These are phyloP conservation scores for Lizonia empirigonia DNA, from an alignment of 2,329 filamentous ascomycete genomes.

Conservation along the genomic window DNA sequence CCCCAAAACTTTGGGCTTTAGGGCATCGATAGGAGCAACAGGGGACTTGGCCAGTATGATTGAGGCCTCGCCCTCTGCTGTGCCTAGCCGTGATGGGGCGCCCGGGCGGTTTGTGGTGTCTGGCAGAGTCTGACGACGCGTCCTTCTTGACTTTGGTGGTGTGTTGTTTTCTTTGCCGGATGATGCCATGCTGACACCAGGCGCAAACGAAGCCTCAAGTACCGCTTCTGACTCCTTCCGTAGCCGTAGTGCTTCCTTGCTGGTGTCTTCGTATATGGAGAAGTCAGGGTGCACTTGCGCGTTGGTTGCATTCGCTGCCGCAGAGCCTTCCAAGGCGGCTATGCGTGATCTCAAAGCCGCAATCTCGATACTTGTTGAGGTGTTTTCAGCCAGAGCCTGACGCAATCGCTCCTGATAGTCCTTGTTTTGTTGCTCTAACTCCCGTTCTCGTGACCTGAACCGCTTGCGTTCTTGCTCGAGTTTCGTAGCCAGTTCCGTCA, in stretches of 20 bases:
- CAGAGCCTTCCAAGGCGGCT: slow-evolving; percentile 35
- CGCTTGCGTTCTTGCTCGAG: slow-evolving; percentile 72
- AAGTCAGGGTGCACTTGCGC: slow-evolving; percentile 31
- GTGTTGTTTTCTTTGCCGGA: slow-evolving; percentile 41
- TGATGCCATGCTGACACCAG: slow-evolving; percentile 21
- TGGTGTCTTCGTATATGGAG: slow-evolving; percentile 40
- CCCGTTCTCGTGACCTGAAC: slow-evolving; percentile 67
- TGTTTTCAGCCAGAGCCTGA: slow-evolving; percentile 41
- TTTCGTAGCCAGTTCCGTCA: slow-evolving; percentile 67
- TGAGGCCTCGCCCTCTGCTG: slow-evolving; percentile 26
- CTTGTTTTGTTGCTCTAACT: slow-evolving; percentile 65
- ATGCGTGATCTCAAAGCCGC: slow-evolving; percentile 43
- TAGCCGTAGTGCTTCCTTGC: slow-evolving; percentile 25
- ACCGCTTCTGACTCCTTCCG: slow-evolving; percentile 17
- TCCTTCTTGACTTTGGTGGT: slow-evolving; percentile 31
- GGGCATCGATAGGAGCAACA: slow-evolving; percentile 6
- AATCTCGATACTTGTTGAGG: slow-evolving; percentile 41
- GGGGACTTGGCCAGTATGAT: slow-evolving; percentile 32
- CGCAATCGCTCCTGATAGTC: slow-evolving; percentile 49
- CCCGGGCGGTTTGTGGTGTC: slow-evolving; percentile 21
- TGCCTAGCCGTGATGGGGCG: slow-evolving; percentile 22
- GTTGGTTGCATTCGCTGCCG: slow-evolving; percentile 18
- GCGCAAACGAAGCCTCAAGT: slow-evolving; percentile 21
- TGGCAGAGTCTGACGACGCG: slow-evolving; percentile 33
- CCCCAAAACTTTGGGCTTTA: slow-evolving; percentile 20